Percentiles rank a stretch among this genome's conserved stretches.
Evolutionary conservation across 2,329 filamentous ascomycete species (phyloP).

Genomic region (Ceratocystis lukuohia): DNA sequence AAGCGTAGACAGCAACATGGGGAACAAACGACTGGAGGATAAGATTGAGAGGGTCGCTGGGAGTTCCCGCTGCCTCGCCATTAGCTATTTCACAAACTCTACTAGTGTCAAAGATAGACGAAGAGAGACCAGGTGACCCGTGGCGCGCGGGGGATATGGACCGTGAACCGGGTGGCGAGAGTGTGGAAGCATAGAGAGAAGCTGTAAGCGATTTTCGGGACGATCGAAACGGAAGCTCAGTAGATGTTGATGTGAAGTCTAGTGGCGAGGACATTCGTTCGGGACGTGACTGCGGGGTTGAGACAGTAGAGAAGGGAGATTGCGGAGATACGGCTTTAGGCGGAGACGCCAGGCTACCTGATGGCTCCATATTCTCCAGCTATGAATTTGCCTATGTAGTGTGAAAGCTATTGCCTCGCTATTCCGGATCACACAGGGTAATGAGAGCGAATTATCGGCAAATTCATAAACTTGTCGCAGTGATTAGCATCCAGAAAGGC

Average conservation of each 20-base stretch:
- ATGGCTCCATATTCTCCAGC: neutral
- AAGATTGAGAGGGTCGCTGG: slow-evolving; percentile 46
- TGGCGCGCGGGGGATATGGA: slow-evolving; percentile 53
- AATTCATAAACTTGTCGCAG: neutral
- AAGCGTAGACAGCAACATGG: slow-evolving; percentile 76
- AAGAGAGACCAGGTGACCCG: slow-evolving; percentile 40
- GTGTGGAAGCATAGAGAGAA: slow-evolving; percentile 50
- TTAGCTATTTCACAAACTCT: slow-evolving; percentile 26
- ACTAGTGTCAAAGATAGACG: slow-evolving; percentile 43
- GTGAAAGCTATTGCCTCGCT: neutral
- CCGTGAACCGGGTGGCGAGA: slow-evolving; percentile 54
- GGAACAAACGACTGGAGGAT: slow-evolving; percentile 80
- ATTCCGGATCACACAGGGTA: neutral
- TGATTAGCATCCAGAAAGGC: neutral
- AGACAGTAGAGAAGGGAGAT: slow-evolving; percentile 53
- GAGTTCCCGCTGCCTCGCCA: slow-evolving; percentile 32
- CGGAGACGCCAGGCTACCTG: slow-evolving; percentile 47
- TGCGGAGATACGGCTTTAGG: slow-evolving; percentile 47
- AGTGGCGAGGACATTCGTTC: slow-evolving; percentile 18
- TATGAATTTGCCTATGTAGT: neutral
- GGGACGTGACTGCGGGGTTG: slow-evolving; percentile 39
- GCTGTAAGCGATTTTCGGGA: slow-evolving; percentile 41
- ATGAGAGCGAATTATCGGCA: neutral
- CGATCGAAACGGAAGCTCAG: slow-evolving; percentile 21
- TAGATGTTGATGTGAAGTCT: slow-evolving; percentile 12